Percentiles rank a stretch among this genome's conserved stretches.
Evolutionary conservation across 257 asterid genomes (phyloP).

Genomic region (Haberlea rhodopensis): DNA sequence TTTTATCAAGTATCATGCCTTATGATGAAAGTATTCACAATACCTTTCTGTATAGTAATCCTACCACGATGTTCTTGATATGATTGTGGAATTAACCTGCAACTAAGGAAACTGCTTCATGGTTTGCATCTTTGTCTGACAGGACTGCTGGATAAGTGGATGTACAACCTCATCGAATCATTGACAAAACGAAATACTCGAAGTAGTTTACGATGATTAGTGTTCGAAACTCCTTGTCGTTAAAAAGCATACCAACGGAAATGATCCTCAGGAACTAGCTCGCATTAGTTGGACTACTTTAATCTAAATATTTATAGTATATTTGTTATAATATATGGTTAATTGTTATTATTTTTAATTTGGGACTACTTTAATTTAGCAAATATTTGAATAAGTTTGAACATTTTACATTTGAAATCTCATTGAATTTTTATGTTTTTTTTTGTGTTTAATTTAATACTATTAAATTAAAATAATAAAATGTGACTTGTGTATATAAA

Average conservation of each 20-base stretch:
- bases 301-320: too few relatives aligned
- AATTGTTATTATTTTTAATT: too few relatives aligned
- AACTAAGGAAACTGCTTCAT: background rate
- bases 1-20: too few relatives aligned
- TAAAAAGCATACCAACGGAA: constrained; percentile 32
- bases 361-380: too few relatives aligned
- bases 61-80: constrained; percentile 1
- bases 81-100: background rate
- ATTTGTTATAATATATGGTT: too few relatives aligned
- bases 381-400: too few relatives aligned
- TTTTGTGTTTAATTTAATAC: too few relatives aligned
- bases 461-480: too few relatives aligned
- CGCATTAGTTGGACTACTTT: constrained; percentile 2
- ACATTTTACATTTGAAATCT: too few relatives aligned
- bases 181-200: constrained; percentile 57
- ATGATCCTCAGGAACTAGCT: constrained; percentile 17
- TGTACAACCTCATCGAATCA: constrained; percentile 70
- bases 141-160: constrained; percentile 98
- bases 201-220: constrained; percentile 47
- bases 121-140: constrained; percentile 20
- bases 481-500: too few relatives aligned
- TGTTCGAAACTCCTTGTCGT: constrained; percentile 19
- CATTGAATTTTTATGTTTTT: too few relatives aligned
- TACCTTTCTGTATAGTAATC: background rate
- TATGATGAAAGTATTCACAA: background rate